Base-by-base conservation (phyloP, 129 eudicot species). In the Lonicera japonica region DNA sequence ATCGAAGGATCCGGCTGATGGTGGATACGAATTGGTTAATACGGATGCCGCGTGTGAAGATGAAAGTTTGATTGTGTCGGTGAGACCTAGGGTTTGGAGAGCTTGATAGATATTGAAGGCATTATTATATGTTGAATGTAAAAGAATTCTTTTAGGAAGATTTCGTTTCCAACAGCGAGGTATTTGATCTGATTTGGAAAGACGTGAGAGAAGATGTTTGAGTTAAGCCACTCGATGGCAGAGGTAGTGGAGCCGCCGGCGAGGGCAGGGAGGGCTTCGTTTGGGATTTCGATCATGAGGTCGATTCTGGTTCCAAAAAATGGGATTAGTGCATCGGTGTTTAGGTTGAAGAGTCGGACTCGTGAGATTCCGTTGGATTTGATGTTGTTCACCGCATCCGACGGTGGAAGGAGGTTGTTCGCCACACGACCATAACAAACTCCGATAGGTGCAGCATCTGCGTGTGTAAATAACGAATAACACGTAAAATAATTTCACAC, bases 101-200 rank as follows among this genome's bases (percentile, higher is more conserved):
- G 87, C 94, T 81, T 72, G 80, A 58, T 82, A 60, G 17, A 88
- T 9, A 88, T 74, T 61, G 96, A 71, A 15, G 89, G 89, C 25
- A 81, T 71, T 0, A 84, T 21, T 0, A 84, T 21, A 16, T 60
- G 74, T 0, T 78, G 85, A 8, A 80, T 63, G 75, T 81, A 84
- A 55, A 73, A 79, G 13, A 82, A 73, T 23, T 88, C 89, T 67
- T 79, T 82, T 23, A 69, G 65, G 57, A 84, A 64, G 18, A 88
- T 66, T 72, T 88, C 94, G 51, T 88, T 88, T 50, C 96, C 94
- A 8, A 88, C 96, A 11, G 81, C 87, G 18, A 88, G 60, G 61
- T 79, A 84, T 25, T 67, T 71, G 59, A 84, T 77, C 61, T 88
- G 94, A 39, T 54, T 70, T 0, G 87, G 81, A 0, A 73, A 50